These are phyloP conservation scores for Chalciporus piperatus DNA, from an alignment of 768 basidiomycete species.

Conservation along the genomic window DNA sequence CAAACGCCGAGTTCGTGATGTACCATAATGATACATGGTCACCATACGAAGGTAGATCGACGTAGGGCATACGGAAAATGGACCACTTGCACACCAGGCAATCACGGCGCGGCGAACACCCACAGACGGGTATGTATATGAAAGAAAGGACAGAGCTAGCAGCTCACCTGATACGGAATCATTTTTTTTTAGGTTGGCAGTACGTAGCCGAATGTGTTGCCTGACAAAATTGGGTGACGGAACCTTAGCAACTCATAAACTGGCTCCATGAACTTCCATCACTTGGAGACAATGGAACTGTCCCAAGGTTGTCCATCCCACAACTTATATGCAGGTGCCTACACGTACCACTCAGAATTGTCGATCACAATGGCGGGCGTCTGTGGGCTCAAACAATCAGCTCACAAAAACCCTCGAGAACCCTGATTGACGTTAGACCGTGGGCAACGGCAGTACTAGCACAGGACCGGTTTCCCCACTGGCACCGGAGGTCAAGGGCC, in stretches of 20 bases:
- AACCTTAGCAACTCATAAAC: background rate
- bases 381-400: background rate
- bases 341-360: no score
- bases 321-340: no score
- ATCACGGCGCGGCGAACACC: constrained; percentile 3
- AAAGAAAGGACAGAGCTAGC: constrained; percentile 4
- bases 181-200: constrained; percentile 8
- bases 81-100: constrained; percentile 33
- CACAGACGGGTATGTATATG: constrained; percentile 16
- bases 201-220: constrained; percentile 21
- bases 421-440: constrained; percentile 16
- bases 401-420: background rate
- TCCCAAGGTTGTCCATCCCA: background rate
- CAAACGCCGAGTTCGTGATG: constrained; percentile 56
- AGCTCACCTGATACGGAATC: constrained; percentile 15
- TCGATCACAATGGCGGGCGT: no score
- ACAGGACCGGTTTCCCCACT: constrained; percentile 5
- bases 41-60: constrained; percentile 58
- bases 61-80: constrained; percentile 56
- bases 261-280: no score
- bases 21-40: constrained; percentile 76
- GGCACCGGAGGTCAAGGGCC: no score
- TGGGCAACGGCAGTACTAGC: constrained; percentile 7
- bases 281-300: no score
- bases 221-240: constrained; percentile 18